Base-by-base conservation (phyloP, 2,329 filamentous ascomycete species). In the Alternaria sp. region DNA sequence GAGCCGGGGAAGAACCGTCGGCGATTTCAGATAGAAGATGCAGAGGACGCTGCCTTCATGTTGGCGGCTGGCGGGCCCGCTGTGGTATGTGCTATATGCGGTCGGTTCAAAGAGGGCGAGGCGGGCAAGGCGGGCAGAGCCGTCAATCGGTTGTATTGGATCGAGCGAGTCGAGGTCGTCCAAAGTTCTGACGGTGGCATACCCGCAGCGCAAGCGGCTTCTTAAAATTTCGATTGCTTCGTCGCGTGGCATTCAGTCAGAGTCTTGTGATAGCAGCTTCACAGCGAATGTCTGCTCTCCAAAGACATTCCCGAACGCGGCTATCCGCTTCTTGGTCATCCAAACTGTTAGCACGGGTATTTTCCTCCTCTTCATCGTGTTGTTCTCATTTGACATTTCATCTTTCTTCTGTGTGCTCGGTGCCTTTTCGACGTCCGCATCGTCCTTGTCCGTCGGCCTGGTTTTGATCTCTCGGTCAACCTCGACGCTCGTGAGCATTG, bases 311-410 rank as follows among this genome's bases (percentile, higher is more conserved):
- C 52, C 59, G 32, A 73, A 71, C 8, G 50, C 64, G 3, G 62
- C 47, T 43, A 73, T 66, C 26, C 30, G 55, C 44, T 55, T 69
- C 57, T 54, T 69, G 15, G 67, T 68, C 49, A 74, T 60, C 72
- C 72, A 74, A 2, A 72, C 57, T 1, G 70, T 73, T 3, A 74
- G 50, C 11, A 74, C 67, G 0, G 71, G 70, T 15, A 64, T 36
- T 10, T 51, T 69, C 30, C 52, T 65, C 56, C 15, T 63, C 32
- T 60, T 45, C 21, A 46, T 19, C 6, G 25, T 25, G 8, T 49
- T 25, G 17, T 69, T 50, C 15, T 30, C 32, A 10, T 28, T 15
- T 28, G n/a, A 6, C 43, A 13, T 5, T 10, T 64, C 67, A 49
- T 66, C 64, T n/a, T 62, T 28, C 40, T 61, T 63, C 19, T 59